Evolutionary conservation across 768 basidiomycete genomes (phyloP), one percentile per base, ranked within the genome.

Genomic region (Amanita fuliginea): DNA sequence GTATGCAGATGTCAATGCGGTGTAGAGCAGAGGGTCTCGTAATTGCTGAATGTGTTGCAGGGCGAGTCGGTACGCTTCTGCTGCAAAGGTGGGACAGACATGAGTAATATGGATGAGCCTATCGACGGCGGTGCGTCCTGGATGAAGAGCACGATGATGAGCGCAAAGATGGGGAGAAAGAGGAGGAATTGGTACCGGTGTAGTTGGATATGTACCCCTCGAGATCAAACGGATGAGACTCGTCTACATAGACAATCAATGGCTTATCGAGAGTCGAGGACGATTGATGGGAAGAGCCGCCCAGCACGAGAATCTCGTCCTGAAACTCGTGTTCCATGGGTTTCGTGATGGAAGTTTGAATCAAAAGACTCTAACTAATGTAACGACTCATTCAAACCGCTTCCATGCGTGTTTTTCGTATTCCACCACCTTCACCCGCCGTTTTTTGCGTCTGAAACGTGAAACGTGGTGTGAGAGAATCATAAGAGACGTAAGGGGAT

Each of bases 341-440:
- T 22, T 21, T 11, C n/a, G 46, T 36, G 19, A 21, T 10, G 19
- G n/a, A n/a, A n/a, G 19, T 36, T 13, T 28, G 13, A 24, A n/a
- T 10, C 39, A n/a, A n/a, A 43, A 28, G 14, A 28, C 26, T n/a
- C 24, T 16, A n/a, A 6, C 28, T 26, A 26, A 24, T 10, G 22
- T 44, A 32, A 45, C 16, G 35, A 46, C 54, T 58, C 59, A 69
- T 58, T 84, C 76, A 60, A 88, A 86, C 42, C 76, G 71, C 63
- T 86, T 88, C 80, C 80, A 86, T 9, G 83, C 78, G 60, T 85
- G 83, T 55, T 85, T 88, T 60, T 88, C 85, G 61, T 84, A 85
- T 62, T 81, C 80, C 37, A 81, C 71, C 6, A 69, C 67, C 50
- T 75, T 77, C 24, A 62, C 64, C 59, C 62, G 78, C 36, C 72